Evolutionary conservation across 352 stramenopile species (phyloP).

Genomic region (Pythium dissotocum): DNA sequence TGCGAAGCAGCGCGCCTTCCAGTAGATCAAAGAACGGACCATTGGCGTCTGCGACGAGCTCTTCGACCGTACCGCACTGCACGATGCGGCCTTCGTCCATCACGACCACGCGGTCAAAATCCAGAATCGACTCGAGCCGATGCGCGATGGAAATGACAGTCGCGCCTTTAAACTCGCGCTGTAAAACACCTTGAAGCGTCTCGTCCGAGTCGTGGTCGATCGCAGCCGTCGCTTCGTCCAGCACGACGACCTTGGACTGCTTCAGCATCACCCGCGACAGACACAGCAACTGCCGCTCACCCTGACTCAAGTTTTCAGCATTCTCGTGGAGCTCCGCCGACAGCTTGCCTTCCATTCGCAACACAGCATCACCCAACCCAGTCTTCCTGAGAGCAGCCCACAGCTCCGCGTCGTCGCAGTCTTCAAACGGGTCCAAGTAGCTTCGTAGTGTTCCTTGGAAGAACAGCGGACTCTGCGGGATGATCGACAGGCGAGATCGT

Average conservation of each 20-base stretch:
- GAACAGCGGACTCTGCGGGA: constrained; percentile 29
- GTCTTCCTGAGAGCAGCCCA: constrained; percentile 49
- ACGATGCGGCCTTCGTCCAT: constrained; percentile 81
- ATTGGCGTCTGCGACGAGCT: constrained; percentile 23
- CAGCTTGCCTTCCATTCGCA: constrained; percentile 32
- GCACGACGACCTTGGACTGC: constrained; percentile 34
- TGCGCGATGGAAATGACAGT: constrained; percentile 95
- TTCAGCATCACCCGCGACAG: constrained; percentile 35
- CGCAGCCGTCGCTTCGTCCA: constrained; percentile 50
- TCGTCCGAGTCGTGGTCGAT: constrained; percentile 47
- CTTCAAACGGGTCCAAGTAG: constrained; percentile 84
- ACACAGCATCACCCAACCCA: constrained; percentile 14
- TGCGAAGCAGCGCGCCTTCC: constrained; percentile 20
- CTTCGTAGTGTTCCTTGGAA: constrained; percentile 28
- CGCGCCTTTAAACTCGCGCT: constrained; percentile 76
- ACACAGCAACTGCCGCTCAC: constrained; percentile 38
- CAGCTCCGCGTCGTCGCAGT: constrained; percentile 65
- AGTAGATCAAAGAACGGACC: constrained; percentile 28
- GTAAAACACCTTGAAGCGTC: constrained; percentile 61
- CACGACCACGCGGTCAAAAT: constrained; percentile 86
- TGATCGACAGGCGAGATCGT: constrained; percentile 25
- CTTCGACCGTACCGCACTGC: constrained; percentile 25
- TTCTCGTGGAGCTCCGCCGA: constrained; percentile 57
- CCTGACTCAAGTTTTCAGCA: constrained; percentile 78
- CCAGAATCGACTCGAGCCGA: constrained; percentile 90